Evolutionary conservation across 2,329 filamentous ascomycete species (phyloP).

Genomic region (Ophiostoma angusticollis): DNA sequence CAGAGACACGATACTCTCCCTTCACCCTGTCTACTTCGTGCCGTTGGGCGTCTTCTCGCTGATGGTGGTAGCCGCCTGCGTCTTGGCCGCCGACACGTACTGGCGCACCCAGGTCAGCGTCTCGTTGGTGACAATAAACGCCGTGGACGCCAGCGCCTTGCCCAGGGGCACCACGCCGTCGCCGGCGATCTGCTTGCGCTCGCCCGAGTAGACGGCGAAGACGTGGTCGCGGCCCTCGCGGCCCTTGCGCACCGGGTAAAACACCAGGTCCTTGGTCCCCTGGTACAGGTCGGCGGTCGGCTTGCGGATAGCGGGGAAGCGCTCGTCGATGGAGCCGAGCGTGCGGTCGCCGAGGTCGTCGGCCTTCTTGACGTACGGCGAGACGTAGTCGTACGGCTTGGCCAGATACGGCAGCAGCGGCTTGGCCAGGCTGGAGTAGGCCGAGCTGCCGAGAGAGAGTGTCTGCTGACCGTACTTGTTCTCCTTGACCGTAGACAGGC

Average conservation of each 20-base stretch:
- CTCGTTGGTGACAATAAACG: conserved; percentile 53
- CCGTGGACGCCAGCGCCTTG: conserved; percentile 58
- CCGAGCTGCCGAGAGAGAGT: conserved; percentile 58
- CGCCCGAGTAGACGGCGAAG: conserved; percentile 39
- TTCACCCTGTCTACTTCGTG: background rate
- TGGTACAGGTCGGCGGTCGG: conserved; percentile 57
- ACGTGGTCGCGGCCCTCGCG: conserved; percentile 50
- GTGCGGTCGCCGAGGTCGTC: conserved; percentile 64
- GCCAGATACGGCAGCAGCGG: conserved; percentile 67
- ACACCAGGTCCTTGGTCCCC: conserved; percentile 48
- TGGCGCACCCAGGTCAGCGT: conserved; percentile 47
- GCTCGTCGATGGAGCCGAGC: conserved; percentile 55
- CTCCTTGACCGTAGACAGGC: conserved; percentile 63
- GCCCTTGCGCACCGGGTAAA: conserved; percentile 50
- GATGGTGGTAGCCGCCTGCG: conserved; percentile 27
- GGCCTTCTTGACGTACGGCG: conserved; percentile 72
- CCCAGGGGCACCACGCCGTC: conserved; percentile 52
- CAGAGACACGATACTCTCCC: background rate
- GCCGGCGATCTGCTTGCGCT: conserved; percentile 51
- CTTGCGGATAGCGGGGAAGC: conserved; percentile 63
- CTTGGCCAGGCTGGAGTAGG: conserved; percentile 64
- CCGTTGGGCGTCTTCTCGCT: conserved; percentile 37
- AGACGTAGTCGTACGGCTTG: conserved; percentile 68
- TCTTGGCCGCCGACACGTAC: conserved; percentile 49
- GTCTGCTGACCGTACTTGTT: conserved; percentile 78